Evolutionary conservation across 2,329 filamentous ascomycete genomes (phyloP), one percentile per base, ranked within the genome.

Genomic region (Fusarium hainanense): DNA sequence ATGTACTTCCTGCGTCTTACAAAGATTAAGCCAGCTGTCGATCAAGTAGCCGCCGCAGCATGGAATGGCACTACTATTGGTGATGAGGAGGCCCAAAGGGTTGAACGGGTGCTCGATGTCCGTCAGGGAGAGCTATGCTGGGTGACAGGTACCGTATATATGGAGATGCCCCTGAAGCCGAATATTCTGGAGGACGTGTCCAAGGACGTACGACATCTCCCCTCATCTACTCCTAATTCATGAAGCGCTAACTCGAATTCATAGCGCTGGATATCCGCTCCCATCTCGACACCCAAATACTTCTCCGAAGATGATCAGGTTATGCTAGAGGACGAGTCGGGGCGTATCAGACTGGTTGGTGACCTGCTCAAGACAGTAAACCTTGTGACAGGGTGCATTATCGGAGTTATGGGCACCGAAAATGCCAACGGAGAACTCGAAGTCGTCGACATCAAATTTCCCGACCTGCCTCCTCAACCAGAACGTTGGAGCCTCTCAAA

Each of bases 151-250:
- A 99, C 96, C 0, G 89, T 98, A 32, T 99, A 97, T 79, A 97
- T 98, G 92, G 93, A 98, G 69, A 94, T 99, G 93, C 89, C 92
- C 4, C 81, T 98, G 75, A 99, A 99, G 82, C 96, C 97, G 2
- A 97, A 97, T 77, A 95, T 99, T 78, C 83, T 99, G 34, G 94
- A 98, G 63, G 96, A 99, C 74, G 92, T 99, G 43, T 92, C 93
- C 42, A 97, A 97, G 81, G 95, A 98, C 80, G 93, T 94, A 82
- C 70, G 87, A 13, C 25, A 32, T 41, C 20, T 32, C 18, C 2
- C 13, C 23, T 44, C 23, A n/a, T 37, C 27, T 8, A 21, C 14
- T 21, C 11, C 44, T 23, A 37, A 25, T 18, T 21, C 21, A 25
- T 20, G 27, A 23, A 50, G n/a, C 32, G 44, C 60, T 63, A 47